phyloP scores from a whole-genome alignment of 2,329 filamentous ascomycete genomes.

The Apiospora malaysiana region DNA sequence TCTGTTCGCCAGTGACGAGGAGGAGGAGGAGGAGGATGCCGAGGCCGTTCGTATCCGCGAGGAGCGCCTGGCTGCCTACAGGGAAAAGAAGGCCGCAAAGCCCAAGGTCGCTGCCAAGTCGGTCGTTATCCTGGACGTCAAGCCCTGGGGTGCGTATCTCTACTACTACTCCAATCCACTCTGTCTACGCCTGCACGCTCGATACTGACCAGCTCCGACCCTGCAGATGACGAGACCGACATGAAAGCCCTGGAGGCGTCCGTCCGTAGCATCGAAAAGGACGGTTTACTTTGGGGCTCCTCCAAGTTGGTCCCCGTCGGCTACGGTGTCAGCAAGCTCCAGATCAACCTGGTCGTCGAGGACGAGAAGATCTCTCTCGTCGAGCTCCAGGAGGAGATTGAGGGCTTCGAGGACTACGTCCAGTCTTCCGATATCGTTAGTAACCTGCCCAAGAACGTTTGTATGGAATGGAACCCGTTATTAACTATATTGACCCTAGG shows the following conservation, averaged over 20 bases:
- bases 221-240: conserved; percentile 86
- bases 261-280: conserved; percentile 85
- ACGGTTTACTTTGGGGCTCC: conserved; percentile 94
- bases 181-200: conserved; percentile 84
- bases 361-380: conserved; percentile 92
- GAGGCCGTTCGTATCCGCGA: conserved; percentile 85
- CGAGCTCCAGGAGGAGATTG: conserved; percentile 86
- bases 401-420: conserved; percentile 88
- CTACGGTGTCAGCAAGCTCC: conserved; percentile 98
- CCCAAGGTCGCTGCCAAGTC: conserved; percentile 94
- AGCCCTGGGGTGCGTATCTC: conserved; percentile 89
- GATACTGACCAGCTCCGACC: conserved; percentile 45
- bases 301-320: conserved; percentile 89
- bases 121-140: conserved; percentile 92
- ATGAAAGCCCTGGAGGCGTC: conserved; percentile 81
- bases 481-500: conserved; percentile 12
- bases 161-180: conserved; percentile 71
- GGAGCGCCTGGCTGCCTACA: conserved; percentile 91
- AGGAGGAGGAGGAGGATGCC: conserved; percentile 82
- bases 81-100: conserved; percentile 96
- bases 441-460: conserved; percentile 4
- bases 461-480: neutral
- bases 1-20: conserved; percentile 90
- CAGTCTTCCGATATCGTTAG: conserved; percentile 84
- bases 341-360: conserved; percentile 97